Percentiles rank a stretch among this genome's conserved stretches.
Evolutionary conservation across 1,139 yeast species (phyloP).

Genomic region (Saccharomyces pastorianus): DNA sequence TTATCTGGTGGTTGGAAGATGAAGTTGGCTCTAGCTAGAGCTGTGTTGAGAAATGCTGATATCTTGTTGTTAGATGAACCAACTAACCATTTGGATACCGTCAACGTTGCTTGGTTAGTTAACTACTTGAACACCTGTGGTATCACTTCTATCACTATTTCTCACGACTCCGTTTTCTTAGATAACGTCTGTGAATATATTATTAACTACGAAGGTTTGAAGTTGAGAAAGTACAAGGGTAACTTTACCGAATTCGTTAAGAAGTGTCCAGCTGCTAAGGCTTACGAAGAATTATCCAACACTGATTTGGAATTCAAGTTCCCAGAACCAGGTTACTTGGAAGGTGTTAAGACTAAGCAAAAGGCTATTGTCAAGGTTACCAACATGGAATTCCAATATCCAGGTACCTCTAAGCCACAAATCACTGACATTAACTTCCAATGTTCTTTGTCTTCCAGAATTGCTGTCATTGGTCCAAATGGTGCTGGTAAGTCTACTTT

Average conservation of each 20-base stretch:
- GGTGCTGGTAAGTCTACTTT: slow-evolving; percentile 99
- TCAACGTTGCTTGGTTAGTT: slow-evolving; percentile 98
- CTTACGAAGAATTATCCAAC: slow-evolving; percentile 97
- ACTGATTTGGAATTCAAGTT: slow-evolving; percentile 90
- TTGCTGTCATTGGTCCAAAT: slow-evolving; percentile 99
- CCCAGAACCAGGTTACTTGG: slow-evolving; percentile 99
- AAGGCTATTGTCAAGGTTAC: slow-evolving; percentile 98
- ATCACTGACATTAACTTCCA: slow-evolving; percentile 86
- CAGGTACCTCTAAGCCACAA: slow-evolving; percentile 97
- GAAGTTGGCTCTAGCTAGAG: slow-evolving; percentile 99
- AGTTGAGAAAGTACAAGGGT: slow-evolving; percentile 99
- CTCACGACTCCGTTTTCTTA: slow-evolving; percentile 99
- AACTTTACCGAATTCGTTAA: slow-evolving; percentile 96
- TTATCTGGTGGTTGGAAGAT: slow-evolving; percentile 99
- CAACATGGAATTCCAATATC: slow-evolving; percentile 97
- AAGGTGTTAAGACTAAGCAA: slow-evolving; percentile 99
- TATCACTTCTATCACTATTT: slow-evolving; percentile 94
- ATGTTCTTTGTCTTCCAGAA: slow-evolving; percentile 97
- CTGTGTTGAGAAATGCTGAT: slow-evolving; percentile 97
- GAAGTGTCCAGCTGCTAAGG: slow-evolving; percentile 97
- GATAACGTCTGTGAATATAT: slow-evolving; percentile 96
- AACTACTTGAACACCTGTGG: slow-evolving; percentile 98
- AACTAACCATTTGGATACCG: slow-evolving; percentile 99
- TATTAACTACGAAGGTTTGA: slow-evolving; percentile 99
- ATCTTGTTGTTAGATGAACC: slow-evolving; percentile 98